Evolutionary conservation across 139 green algal genomes (phyloP).

Genomic region (Chlamydomonas sphaeroides): DNA sequence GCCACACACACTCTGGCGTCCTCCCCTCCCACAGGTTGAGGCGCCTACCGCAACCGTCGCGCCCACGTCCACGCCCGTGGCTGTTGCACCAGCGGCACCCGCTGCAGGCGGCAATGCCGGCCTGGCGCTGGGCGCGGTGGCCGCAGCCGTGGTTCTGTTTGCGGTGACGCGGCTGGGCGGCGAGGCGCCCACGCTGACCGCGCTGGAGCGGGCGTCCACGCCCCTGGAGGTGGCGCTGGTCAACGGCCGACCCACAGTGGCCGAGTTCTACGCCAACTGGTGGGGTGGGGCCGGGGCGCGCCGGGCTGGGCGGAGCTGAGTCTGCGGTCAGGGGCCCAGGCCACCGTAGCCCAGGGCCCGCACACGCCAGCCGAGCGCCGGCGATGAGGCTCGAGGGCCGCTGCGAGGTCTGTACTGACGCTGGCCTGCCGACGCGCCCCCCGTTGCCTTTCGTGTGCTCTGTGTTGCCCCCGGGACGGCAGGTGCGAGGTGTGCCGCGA

Average conservation of each 20-base stretch:
- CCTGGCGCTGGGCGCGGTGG: slow-evolving; percentile 69
- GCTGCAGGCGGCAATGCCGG: background rate
- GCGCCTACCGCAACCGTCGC: too few relatives aligned
- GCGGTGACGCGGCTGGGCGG: slow-evolving; percentile 58
- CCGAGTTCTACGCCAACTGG: slow-evolving; percentile 98
- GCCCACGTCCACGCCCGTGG: background rate
- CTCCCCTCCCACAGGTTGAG: background rate
- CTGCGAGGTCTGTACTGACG: too few relatives aligned
- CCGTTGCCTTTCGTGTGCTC: too few relatives aligned
- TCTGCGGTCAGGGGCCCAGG: too few relatives aligned
- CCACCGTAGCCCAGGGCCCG: too few relatives aligned
- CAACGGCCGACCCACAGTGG: slow-evolving; percentile 86
- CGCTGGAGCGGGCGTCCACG: slow-evolving; percentile 69
- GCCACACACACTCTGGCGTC: background rate
- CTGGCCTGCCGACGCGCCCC: too few relatives aligned
- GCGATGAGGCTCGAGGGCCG: too few relatives aligned
- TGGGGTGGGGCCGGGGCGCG: slow-evolving; percentile 45
- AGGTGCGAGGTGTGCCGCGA: slow-evolving; percentile 88
- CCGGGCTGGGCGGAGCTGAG: too few relatives aligned
- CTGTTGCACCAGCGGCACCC: background rate
- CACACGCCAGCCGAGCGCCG: too few relatives aligned
- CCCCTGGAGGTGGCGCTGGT: slow-evolving; percentile 80
- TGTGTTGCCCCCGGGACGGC: too few relatives aligned
- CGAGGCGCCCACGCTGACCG: slow-evolving; percentile 62
- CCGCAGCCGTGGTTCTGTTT: slow-evolving; percentile 70